Evolutionary conservation across 345 rosid genomes (phyloP).

Genomic region (Brassica napus): Da-Ae NC_063446.1:58871501-58872000

Average conservation of each 20-base stretch:
- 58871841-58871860: not conserved
- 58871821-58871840: not conserved
- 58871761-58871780: not conserved
- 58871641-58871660: not conserved
- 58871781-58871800: conserved; percentile 12
- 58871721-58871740: conserved; percentile 3
- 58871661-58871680: not conserved
- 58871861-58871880: conserved; percentile 8
- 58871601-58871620: not conserved
- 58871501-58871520: not conserved
- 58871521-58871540: not conserved
- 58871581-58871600: not conserved
- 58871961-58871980: conserved; percentile 2
- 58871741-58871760: conserved; percentile 29
- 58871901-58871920: conserved; percentile 17
- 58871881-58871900: conserved; percentile 8
- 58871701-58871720: conserved; percentile 18
- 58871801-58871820: conserved; percentile 19
- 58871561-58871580: not conserved
- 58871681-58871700: conserved; percentile 2
- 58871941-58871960: conserved; percentile 15
- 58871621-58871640: not conserved
- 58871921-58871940: conserved; percentile 27
- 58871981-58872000: conserved; percentile 41
- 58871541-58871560: not conserved